These are phyloP conservation scores for Meyerozyma sp. DNA, from an alignment of 1,139 yeast species.

Conservation along the genomic window DNA sequence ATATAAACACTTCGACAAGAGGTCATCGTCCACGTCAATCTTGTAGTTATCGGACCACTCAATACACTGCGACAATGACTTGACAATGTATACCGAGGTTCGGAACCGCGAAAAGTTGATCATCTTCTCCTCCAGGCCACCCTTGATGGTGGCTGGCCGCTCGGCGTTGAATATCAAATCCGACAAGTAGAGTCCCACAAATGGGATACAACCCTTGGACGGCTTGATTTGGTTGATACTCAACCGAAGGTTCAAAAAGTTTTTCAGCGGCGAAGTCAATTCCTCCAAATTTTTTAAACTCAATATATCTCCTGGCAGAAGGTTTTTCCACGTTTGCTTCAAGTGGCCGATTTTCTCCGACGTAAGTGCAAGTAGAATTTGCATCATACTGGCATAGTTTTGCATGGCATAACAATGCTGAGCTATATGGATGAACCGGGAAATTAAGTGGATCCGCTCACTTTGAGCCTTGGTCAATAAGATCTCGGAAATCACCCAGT, in stretches of 20 bases:
- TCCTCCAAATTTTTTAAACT: slow-evolving; percentile 63
- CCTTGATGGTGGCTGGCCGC: slow-evolving; percentile 43
- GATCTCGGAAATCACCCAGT: slow-evolving; percentile 90
- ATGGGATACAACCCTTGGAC: slow-evolving; percentile 81
- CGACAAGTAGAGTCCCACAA: slow-evolving; percentile 77
- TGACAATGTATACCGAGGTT: slow-evolving; percentile 73
- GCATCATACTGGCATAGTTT: slow-evolving; percentile 84
- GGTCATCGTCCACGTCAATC: slow-evolving; percentile 43
- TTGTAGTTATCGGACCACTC: slow-evolving; percentile 76
- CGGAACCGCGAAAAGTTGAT: slow-evolving; percentile 77
- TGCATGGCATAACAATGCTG: slow-evolving; percentile 66
- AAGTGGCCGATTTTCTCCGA: slow-evolving; percentile 60
- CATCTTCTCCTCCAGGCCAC: slow-evolving; percentile 30
- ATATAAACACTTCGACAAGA: slow-evolving; percentile 79
- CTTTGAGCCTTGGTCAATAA: slow-evolving; percentile 56
- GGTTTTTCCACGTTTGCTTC: slow-evolving; percentile 68
- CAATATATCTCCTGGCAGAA: slow-evolving; percentile 53
- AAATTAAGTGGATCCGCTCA: slow-evolving; percentile 62
- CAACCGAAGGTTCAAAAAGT: slow-evolving; percentile 60
- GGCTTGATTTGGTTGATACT: slow-evolving; percentile 61
- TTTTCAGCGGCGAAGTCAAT: slow-evolving; percentile 58
- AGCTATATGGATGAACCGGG: slow-evolving; percentile 82
- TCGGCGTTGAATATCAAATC: slow-evolving; percentile 82
- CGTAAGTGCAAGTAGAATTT: slow-evolving; percentile 77
- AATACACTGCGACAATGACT: slow-evolving; percentile 72